Base-by-base conservation (phyloP, 2,329 filamentous ascomycete genomes). In the Mycosphaerella arachidis region DNA sequence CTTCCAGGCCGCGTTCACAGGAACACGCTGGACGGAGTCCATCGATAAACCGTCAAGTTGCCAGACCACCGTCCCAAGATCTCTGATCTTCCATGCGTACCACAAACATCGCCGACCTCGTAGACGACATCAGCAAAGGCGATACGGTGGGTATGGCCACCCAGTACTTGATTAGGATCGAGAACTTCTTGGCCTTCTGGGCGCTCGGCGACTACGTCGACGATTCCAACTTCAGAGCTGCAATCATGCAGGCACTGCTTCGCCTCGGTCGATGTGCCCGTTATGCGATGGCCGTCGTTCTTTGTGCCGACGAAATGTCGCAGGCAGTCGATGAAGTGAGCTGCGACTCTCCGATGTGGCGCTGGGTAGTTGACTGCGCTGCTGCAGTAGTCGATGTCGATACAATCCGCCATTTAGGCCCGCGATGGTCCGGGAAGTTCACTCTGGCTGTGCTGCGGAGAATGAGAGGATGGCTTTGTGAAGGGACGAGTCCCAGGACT, bases 51-150 rank as follows among this genome's bases (percentile, higher is more conserved):
- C 1, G 37, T 64, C 37, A 31, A 20, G 8, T 29, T 66, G n/a
- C 56, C 55, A 9, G 57, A 57, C 6, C 57, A 59, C 37, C 31
- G 57, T 6, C 52, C 60, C 0, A 31, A 27, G 1, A 30, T 53
- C 0, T 67, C 68, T 52, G 1, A 30, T 53, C 0, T 67, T 68
- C 54, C 31, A 48, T 7, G 31, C 64, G 4, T 70, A 70, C 43
- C 12, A 1, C 1, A 6, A 13, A 43, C 37, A 6, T 43, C 10
- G 9, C 37, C 37, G 37, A n/a, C 1, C 12, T 43, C 37, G 16
- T 43, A 6, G 37, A 43, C 6, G 37, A 6, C 37, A 43, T 13
- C 16, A 16, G 12, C 37, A 2, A 43, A 13, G 37, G 6, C 37
- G 12, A 6, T n/a, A 3, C 24, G 24, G 24, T 24, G 24, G 24